Percentiles rank a stretch among this genome's conserved stretches.
phyloP scores from a whole-genome alignment of 257 asterid genomes.

The Nicotiana obtusifolia region DNA sequence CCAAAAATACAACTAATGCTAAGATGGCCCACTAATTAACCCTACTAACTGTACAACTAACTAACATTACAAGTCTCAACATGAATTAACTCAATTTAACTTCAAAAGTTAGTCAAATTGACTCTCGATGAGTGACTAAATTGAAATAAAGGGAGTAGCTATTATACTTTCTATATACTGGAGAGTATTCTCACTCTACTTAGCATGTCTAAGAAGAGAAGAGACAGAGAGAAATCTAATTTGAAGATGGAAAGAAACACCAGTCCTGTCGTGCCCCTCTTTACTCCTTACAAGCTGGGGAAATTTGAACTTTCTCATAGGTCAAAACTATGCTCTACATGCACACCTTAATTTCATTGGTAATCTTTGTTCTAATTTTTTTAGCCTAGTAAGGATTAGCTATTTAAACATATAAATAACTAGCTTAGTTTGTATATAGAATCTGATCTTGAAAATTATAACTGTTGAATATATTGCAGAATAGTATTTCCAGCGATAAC shows the following conservation, averaged over 20 bases:
- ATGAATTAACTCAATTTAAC: too few species aligned
- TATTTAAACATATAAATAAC: not conserved
- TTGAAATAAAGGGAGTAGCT: too few species aligned
- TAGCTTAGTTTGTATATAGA: not conserved
- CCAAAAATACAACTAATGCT: too few species aligned
- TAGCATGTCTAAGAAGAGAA: not conserved
- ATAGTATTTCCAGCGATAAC: conserved; percentile 35
- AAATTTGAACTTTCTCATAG: not conserved
- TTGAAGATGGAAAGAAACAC: not conserved
- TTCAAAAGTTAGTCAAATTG: too few species aligned
- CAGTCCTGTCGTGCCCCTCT: not conserved
- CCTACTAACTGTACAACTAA: too few species aligned
- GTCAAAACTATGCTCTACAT: not conserved
- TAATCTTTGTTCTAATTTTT: not conserved
- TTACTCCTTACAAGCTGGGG: not conserved
- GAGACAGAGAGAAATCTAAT: not conserved
- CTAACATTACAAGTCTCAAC: too few species aligned
- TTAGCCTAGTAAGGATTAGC: not conserved
- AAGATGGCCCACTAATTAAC: too few species aligned
- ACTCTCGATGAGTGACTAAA: too few species aligned
- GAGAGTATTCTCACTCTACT: not conserved
- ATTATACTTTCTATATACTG: too few species aligned
- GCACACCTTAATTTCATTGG: not conserved
- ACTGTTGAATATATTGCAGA: conserved; percentile 15
- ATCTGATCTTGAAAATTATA: not conserved